Evolutionary conservation across 176 grass and related monocot genomes (phyloP).

Genomic region (Oryza meridionalis): DNA sequence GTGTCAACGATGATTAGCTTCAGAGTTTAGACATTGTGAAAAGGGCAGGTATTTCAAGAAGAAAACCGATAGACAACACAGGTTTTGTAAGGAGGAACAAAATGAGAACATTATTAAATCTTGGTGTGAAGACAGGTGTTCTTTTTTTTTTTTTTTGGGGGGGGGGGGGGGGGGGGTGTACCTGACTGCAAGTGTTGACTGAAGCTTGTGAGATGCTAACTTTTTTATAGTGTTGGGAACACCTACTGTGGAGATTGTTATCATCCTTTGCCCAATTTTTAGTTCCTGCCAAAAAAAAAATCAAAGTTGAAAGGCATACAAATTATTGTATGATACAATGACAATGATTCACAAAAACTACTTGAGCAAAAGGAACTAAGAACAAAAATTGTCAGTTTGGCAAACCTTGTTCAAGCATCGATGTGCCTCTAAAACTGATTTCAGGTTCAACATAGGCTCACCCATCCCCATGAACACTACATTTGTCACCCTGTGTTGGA

Average conservation of each 20-base stretch:
- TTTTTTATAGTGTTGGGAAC: conserved; percentile 94
- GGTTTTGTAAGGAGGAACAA: not conserved
- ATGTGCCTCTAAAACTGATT: conserved; percentile 87
- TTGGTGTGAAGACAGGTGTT: not conserved
- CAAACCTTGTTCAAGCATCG: conserved; percentile 82
- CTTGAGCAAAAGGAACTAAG: not conserved
- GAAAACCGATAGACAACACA: not conserved
- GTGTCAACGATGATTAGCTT: not conserved
- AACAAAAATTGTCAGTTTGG: not conserved
- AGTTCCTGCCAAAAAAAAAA: conserved; percentile 56
- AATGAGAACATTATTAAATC: not conserved
- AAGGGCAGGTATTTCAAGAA: not conserved
- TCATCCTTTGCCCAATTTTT: conserved; percentile 98
- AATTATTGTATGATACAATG: not conserved
- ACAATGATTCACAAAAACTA: not conserved
- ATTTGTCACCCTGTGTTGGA: conserved; percentile 91
- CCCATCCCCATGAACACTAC: conserved; percentile 99
- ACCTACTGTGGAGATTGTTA: conserved; percentile 96
- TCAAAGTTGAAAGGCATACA: not conserved
- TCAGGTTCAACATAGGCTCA: conserved; percentile 95
- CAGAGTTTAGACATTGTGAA: not conserved
- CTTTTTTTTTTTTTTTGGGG: not conserved
- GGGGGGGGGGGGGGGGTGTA: not conserved
- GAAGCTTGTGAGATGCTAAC: conserved; percentile 87
- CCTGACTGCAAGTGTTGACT: conserved; percentile 95